Percentiles rank a stretch among this genome's conserved stretches.
phyloP scores from a whole-genome alignment of 208 protist species.

The Vickermania spadyakhi region DNA sequence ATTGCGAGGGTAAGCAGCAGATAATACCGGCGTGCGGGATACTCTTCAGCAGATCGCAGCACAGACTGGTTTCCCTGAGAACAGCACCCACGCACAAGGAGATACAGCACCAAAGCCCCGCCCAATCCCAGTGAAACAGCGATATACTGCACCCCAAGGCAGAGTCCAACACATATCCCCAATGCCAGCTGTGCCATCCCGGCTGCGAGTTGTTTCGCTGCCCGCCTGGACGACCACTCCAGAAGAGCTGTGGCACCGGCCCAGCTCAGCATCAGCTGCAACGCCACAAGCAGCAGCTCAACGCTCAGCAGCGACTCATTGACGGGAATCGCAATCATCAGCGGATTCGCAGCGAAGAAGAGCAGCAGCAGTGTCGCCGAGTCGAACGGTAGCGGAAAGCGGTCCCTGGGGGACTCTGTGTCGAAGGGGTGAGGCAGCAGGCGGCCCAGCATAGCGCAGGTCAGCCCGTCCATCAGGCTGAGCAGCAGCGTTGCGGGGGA shows the following conservation, averaged over 20 bases:
- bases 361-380: constrained; percentile 33
- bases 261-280: constrained; percentile 14
- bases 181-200: too few relatives aligned
- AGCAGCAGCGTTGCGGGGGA: constrained; percentile 11
- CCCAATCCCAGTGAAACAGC: not conserved
- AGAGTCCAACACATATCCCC: too few relatives aligned
- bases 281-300: constrained; percentile 50
- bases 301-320: constrained; percentile 48
- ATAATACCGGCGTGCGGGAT: not conserved
- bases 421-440: not conserved
- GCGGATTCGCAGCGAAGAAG: constrained; percentile 57
- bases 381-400: constrained; percentile 20
- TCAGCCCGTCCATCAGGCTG: constrained; percentile 50
- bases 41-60: not conserved
- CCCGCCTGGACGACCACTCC: too few relatives aligned
- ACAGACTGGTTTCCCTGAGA: not conserved
- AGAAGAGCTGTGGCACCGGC: too few relatives aligned
- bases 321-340: constrained; percentile 29
- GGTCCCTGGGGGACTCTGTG: too few relatives aligned
- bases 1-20: too few relatives aligned
- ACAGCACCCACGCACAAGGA: not conserved
- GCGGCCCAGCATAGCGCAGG: constrained; percentile 32
- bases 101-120: not conserved
- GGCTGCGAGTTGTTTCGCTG: too few relatives aligned
- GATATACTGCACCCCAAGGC: not conserved